phyloP scores from a whole-genome alignment of 2,329 filamentous ascomycete species.

The Aspergillus fructus region DNA sequence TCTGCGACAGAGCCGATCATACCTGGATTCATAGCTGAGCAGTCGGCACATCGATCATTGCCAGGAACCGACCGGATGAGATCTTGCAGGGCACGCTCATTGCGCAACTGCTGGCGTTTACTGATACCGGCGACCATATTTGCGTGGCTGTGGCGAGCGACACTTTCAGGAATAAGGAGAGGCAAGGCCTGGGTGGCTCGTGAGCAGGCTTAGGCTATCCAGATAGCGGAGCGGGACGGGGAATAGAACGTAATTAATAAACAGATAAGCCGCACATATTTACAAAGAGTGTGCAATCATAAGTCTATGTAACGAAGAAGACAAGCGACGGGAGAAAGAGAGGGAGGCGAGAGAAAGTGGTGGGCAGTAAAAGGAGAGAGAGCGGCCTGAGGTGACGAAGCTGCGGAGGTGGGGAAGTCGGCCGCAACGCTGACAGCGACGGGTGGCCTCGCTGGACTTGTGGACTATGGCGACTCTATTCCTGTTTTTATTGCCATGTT shows the following conservation, averaged over 20 bases:
- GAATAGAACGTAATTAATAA: conserved; percentile 10
- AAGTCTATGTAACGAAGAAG: conserved; percentile 1
- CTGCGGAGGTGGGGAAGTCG: conserved; percentile 14
- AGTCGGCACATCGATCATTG: conserved; percentile 94
- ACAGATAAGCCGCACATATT: conserved; percentile 18
- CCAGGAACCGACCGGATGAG: conserved; percentile 80
- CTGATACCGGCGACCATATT: conserved; percentile 73
- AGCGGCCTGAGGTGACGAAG: neutral
- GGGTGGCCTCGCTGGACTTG: neutral
- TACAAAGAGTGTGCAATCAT: conserved; percentile 7
- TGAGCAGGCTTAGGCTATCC: conserved; percentile 9
- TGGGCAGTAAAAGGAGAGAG: conserved; percentile 1
- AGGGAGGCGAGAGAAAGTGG: conserved; percentile 1
- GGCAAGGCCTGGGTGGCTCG: neutral
- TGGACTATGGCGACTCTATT: neutral
- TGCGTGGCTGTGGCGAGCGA: neutral
- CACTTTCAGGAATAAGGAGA: neutral
- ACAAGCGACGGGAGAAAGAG: neutral
- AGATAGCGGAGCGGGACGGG: conserved; percentile 14
- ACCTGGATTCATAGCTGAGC: conserved; percentile 89
- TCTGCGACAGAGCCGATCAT: conserved; percentile 20
- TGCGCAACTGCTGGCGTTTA: conserved; percentile 97
- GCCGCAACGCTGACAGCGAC: neutral
- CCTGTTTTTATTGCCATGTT: too few species aligned
- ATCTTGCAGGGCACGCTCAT: conserved; percentile 88